phyloP scores from a whole-genome alignment of 805 yeast species.

The Kurtzmaniella fragi region DNA sequence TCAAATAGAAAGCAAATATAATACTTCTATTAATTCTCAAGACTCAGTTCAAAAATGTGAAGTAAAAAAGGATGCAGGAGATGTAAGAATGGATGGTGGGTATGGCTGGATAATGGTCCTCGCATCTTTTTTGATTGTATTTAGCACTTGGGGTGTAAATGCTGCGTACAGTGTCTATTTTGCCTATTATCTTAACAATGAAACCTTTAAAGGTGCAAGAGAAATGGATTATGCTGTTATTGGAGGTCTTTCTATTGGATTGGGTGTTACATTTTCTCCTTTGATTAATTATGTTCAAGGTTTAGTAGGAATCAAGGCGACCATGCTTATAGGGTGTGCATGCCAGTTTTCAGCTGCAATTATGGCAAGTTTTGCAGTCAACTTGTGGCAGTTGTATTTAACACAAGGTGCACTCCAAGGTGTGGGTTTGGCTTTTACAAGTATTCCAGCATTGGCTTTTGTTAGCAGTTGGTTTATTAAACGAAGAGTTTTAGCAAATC shows the following conservation, averaged over 20 bases:
- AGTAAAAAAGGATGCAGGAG: too few relatives aligned
- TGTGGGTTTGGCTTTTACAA: slow-evolving; percentile 47
- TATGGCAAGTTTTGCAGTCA: slow-evolving; percentile 52
- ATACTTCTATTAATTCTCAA: too few relatives aligned
- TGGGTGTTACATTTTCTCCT: slow-evolving; percentile 45
- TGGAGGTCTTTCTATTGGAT: slow-evolving; percentile 57
- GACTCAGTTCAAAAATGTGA: too few relatives aligned
- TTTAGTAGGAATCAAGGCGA: slow-evolving; percentile 27
- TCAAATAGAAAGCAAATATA: too few relatives aligned
- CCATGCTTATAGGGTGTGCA: slow-evolving; percentile 39
- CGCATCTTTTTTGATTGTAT: slow-evolving; percentile 42
- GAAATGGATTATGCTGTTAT: slow-evolving; percentile 54
- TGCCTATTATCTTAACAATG: slow-evolving; percentile 44
- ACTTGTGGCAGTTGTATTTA: slow-evolving; percentile 55
- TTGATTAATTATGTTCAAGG: slow-evolving; percentile 39
- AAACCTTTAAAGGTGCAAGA: slow-evolving; percentile 46
- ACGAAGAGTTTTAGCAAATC: slow-evolving; percentile 45
- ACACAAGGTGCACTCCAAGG: slow-evolving; percentile 63
- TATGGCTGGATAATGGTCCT: slow-evolving; percentile 55
- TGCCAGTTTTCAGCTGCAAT: slow-evolving; percentile 48
- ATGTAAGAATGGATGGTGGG: slow-evolving; percentile 62
- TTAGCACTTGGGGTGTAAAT: slow-evolving; percentile 66
- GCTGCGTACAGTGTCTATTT: slow-evolving; percentile 56
- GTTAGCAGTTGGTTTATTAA: slow-evolving; percentile 64
- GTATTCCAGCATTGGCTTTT: slow-evolving; percentile 51